These are phyloP conservation scores for Glycine soja DNA, from an alignment of 306 rosid genomes.

Conservation along the genomic window DNA sequence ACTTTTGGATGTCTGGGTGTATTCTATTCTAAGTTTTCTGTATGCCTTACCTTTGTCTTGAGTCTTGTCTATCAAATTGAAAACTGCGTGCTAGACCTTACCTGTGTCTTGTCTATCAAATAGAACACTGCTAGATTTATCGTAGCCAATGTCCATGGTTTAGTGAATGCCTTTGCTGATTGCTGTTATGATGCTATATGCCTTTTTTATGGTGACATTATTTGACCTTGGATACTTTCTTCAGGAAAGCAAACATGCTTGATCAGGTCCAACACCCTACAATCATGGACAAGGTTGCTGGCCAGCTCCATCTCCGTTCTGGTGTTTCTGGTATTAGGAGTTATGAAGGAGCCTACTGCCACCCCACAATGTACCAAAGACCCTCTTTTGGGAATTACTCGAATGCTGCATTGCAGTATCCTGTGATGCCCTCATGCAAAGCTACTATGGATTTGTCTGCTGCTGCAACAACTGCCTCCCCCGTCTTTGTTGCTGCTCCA, in stretches of 20 bases:
- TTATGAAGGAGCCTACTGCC: constrained; percentile 55
- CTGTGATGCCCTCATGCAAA: constrained; percentile 58
- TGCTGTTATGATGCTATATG: background rate
- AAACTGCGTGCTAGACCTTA: too few species aligned
- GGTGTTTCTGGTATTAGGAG: constrained; percentile 53
- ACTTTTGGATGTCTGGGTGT: background rate
- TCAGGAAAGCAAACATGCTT: constrained; percentile 67
- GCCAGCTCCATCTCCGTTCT: constrained; percentile 69
- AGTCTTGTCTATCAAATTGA: background rate
- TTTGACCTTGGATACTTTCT: constrained; percentile 19
- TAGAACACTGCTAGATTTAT: too few species aligned
- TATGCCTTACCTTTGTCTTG: background rate
- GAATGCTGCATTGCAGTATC: constrained; percentile 70
- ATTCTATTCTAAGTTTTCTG: background rate
- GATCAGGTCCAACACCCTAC: constrained; percentile 85
- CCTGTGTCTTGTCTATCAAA: too few species aligned
- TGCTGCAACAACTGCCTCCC: constrained; percentile 73
- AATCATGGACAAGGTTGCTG: constrained; percentile 76
- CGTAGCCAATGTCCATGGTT: background rate
- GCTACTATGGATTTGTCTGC: constrained; percentile 65
- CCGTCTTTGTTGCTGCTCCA: constrained; percentile 80
- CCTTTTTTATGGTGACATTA: background rate
- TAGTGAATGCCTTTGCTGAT: background rate
- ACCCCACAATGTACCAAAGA: constrained; percentile 66
- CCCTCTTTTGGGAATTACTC: constrained; percentile 64